Base-by-base conservation (phyloP, 768 basidiomycete species). In the Boletus rubropictus region DNA sequence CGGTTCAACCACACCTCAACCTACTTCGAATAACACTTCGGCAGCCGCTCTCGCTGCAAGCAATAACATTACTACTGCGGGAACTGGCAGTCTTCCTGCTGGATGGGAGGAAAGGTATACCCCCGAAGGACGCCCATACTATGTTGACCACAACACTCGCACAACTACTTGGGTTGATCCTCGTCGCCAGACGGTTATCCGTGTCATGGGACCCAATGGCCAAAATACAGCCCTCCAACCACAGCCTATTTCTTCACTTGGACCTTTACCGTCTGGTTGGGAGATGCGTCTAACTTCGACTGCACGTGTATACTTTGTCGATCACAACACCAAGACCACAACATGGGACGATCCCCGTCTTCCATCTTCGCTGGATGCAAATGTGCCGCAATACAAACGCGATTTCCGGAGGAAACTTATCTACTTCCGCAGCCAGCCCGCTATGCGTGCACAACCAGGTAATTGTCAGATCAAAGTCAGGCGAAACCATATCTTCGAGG, bases 161-260 rank as follows among this genome's bases (percentile, higher is more conserved):
- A 98, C 96, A 17, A 98, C 96, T 27, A 99, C 96, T n/a, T 99
- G 96, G 96, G 94, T 98, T 20, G 96, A 99, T 65, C 96, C 96
- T 32, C 86, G 96, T 41, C 83, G 96, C 38, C 96, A 98, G 71
- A 92, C 93, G 10, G 80, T 98, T 51, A 86, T 98, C 50, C 92
- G 95, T 52, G 94, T 97, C 39, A 89, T 98, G 84, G 94, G 91
- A 17, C 91, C 93, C 18, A 83, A 82, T 59, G 93, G 94, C 10
- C 89, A 89, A 67, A 88, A 87, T 54, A 72, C 91, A 14, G 80
- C 86, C 5, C 73, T 93, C 22, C 94, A 97, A 64, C 91, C 93
- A 8, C 94, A 97, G 66, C 86, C 93, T 9, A 95, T 98, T 47
- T 89, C 90, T 10, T 95, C 97, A 63, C 85, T 99, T 20, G 96